Conservation (phyloP, 176 grass and related monocot species). For the Raddia guianensis region DNA sequence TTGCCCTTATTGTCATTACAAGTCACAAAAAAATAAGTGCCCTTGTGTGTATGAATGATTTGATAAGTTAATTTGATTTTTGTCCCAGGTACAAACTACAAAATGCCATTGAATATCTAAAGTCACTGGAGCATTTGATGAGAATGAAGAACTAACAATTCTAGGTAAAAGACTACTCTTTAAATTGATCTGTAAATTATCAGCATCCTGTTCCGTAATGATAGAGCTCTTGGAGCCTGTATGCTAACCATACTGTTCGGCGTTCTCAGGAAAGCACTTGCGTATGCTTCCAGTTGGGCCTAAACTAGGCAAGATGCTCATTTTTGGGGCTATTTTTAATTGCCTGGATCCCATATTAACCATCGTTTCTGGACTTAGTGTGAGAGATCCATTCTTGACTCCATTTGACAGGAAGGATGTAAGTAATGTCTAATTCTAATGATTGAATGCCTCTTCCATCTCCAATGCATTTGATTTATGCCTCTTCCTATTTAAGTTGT, state of each 20-base stretch:
- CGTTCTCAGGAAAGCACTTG: constrained; percentile 79
- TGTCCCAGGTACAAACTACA: constrained; percentile 61
- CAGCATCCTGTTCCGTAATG: too few relatives aligned
- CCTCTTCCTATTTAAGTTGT: too few relatives aligned
- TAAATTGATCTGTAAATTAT: constrained; percentile 11
- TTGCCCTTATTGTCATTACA: constrained; percentile 4
- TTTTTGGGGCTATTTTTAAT: constrained; percentile 98
- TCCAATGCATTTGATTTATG: neutral
- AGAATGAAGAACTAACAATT: constrained; percentile 91
- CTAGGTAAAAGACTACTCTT: constrained; percentile 55
- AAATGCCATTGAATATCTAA: constrained; percentile 98
- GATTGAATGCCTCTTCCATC: neutral
- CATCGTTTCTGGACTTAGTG: constrained; percentile 91
- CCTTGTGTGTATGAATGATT: constrained; percentile 6
- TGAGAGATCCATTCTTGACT: constrained; percentile 93
- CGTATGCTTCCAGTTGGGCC: constrained; percentile 97
- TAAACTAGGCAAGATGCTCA: constrained; percentile 97
- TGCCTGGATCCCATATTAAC: constrained; percentile 92
- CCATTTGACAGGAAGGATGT: constrained; percentile 99
- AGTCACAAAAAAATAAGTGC: neutral
- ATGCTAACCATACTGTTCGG: constrained; percentile 31
- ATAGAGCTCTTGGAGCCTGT: constrained; percentile 15
- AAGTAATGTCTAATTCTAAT: constrained; percentile 42
- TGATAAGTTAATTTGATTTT: constrained; percentile 31
- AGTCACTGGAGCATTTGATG: constrained; percentile 92